Evolutionary conservation across 352 stramenopile genomes (phyloP), one percentile per base, ranked within the genome.

Genomic region (Globisporangium camurandrum): DNA sequence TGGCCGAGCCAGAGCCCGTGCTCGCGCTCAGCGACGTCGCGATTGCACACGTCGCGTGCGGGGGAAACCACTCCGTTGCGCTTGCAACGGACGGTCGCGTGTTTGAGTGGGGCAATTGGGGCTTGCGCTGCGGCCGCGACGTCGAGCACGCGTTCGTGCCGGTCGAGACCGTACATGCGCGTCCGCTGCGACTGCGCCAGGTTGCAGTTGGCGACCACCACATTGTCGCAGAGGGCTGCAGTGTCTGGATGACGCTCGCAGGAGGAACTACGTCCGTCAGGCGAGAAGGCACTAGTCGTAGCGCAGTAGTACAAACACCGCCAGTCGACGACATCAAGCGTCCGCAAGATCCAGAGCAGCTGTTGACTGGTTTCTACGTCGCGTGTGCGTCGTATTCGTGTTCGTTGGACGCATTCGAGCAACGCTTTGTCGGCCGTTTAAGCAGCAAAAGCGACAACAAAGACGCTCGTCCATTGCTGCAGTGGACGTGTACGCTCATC

Each of bases 21-120:
- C 49, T 87, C 34, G 61, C 64, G 24, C 53, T 87, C 30, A 80
- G 56, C 48, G 53, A 82, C 17, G 40, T 64, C 11, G 48, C 51
- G 14, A 51, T 90, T 14, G 46, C 59, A 1, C 65, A 84, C 46
- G 57, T 90, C 17, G 64, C 64, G 6, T 87, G 73, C 42, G 51
- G 57, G 38, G 72, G 69, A 41, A 90, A 86, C 41, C 75, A 86
- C 45, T 81, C 66, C 20, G 61, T 69, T 19, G 75, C 75, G 3
- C 56, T 90, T 12, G 62, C 59, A 17, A 31, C 36, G 0, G 61
- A 77, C 14, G 65, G 61, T 1, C 53, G 60, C 4, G 36, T 90
- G 24, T 86, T 78, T 26, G 71, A 86, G 51, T 90, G 78, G 78
- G 78, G 78, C 2, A 84, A 75, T 52, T 88, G 78, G 78, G 74